These are phyloP conservation scores for Rosa persica DNA, from an alignment of 306 rosid species.

Conservation along the genomic window DNA sequence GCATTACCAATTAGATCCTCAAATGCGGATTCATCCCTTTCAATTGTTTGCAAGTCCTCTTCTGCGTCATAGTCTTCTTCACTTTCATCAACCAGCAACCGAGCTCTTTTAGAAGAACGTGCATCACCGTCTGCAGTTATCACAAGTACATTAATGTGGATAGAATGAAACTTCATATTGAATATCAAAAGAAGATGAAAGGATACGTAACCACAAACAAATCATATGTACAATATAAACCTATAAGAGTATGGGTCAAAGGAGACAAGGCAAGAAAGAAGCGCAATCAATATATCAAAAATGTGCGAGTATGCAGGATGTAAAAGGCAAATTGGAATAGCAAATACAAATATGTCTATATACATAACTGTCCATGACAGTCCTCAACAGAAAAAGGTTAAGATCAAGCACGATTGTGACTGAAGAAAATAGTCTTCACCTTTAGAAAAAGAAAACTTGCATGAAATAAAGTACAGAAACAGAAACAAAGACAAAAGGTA, in stretches of 20 bases:
- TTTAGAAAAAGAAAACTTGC: not conserved
- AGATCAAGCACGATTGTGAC: not conserved
- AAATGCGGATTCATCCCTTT: slow-evolving; percentile 56
- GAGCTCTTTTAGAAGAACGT: slow-evolving; percentile 74
- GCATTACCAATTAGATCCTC: slow-evolving; percentile 75
- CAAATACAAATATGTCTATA: too few species aligned
- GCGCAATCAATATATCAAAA: not conserved
- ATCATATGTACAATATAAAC: slow-evolving; percentile 9
- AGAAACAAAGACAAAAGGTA: not conserved
- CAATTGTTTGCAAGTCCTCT: slow-evolving; percentile 41
- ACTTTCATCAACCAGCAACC: slow-evolving; percentile 61
- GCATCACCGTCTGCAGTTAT: slow-evolving; percentile 60
- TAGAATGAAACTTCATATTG: slow-evolving; percentile 5
- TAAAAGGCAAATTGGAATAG: not conserved
- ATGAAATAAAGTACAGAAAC: not conserved
- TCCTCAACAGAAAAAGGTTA: not conserved
- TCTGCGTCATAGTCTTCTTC: slow-evolving; percentile 72
- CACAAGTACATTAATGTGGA: slow-evolving; percentile 10
- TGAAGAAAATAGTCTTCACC: not conserved
- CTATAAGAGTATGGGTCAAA: slow-evolving; percentile 14
- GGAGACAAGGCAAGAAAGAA: not conserved
- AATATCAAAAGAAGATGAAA: not conserved
- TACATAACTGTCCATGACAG: not conserved
- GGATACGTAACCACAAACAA: not conserved
- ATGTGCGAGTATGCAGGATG: not conserved